These are phyloP conservation scores for Sophora flavescens DNA, from an alignment of 306 rosid genomes.

Conservation along the genomic window DNA sequence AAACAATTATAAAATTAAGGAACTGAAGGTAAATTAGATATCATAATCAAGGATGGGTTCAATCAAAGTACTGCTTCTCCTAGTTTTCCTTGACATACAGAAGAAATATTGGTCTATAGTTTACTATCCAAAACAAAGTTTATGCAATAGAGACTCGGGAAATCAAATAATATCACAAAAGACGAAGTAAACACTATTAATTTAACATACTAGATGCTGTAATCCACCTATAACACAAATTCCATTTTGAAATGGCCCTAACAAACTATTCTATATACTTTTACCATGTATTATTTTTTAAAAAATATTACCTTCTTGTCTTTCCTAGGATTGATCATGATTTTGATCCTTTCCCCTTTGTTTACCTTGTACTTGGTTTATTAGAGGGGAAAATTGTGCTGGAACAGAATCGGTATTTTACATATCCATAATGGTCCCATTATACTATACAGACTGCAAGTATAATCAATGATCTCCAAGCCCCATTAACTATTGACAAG, in stretches of 20 bases:
- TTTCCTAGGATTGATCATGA: constrained; percentile 38
- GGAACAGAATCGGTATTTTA: constrained; percentile 27
- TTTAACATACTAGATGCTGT: background rate
- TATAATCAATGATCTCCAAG: constrained; percentile 39
- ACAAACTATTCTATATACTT: constrained; percentile 11
- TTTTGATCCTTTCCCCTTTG: constrained; percentile 20
- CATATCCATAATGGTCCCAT: constrained; percentile 39
- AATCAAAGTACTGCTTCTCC: background rate
- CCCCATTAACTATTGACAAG: constrained; percentile 40
- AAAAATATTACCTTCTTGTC: background rate
- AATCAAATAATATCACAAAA: constrained; percentile 21
- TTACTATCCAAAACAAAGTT: constrained; percentile 19
- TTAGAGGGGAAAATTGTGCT: constrained; percentile 30
- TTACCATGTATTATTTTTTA: constrained; percentile 10
- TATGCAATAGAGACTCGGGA: background rate
- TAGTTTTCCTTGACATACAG: constrained; percentile 28
- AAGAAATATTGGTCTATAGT: constrained; percentile 25
- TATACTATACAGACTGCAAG: constrained; percentile 41
- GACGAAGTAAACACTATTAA: background rate
- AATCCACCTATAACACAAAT: constrained; percentile 18
- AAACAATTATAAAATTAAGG: background rate
- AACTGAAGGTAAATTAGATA: background rate
- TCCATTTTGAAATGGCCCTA: constrained; percentile 31
- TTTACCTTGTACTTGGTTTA: constrained; percentile 33
- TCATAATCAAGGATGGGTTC: constrained; percentile 35